A percentile compares a stretch with the other conserved stretches of the same genome.
Evolutionary conservation across 176 grass and related monocot genomes (phyloP).

Genomic region (Hordeum vulgare): DNA sequence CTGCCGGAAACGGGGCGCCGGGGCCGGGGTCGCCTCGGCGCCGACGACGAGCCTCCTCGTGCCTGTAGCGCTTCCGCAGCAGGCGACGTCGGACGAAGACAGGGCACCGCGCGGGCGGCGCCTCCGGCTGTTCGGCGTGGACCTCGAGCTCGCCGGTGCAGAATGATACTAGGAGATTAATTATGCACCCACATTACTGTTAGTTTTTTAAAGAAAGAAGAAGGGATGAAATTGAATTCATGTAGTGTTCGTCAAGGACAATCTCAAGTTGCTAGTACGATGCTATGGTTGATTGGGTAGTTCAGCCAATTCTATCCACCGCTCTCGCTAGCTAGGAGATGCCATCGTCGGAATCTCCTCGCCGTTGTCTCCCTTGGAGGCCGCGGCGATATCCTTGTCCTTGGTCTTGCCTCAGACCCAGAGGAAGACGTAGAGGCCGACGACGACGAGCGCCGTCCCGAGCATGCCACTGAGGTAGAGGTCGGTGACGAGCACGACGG

Average conservation of each 20-base stretch:
- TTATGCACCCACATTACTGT: not conserved
- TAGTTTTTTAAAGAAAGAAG: not conserved
- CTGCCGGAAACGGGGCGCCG: conserved; percentile 2
- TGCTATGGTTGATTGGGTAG: not conserved
- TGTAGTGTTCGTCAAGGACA: not conserved
- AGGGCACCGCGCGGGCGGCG: not conserved
- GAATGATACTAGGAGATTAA: not conserved
- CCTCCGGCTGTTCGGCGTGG: conserved; percentile 54
- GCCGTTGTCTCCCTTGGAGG: not conserved
- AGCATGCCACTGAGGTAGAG: conserved; percentile 26
- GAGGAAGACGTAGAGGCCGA: not conserved
- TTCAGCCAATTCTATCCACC: not conserved
- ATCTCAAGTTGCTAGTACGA: not conserved
- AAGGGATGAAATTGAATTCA: not conserved
- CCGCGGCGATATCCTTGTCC: not conserved
- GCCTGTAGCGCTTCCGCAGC: not conserved
- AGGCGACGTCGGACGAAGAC: not conserved
- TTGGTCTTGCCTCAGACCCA: not conserved
- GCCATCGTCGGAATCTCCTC: not conserved
- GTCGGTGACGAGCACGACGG: not conserved
- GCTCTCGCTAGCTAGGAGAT: not conserved
- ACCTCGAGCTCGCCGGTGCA: conserved; percentile 30
- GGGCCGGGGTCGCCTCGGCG: not conserved
- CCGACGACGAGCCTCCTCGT: not conserved
- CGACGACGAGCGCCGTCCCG: not conserved